Evolutionary conservation across 2,329 filamentous ascomycete genomes (phyloP).

Genomic region (Ramularia collo-cygni): DNA sequence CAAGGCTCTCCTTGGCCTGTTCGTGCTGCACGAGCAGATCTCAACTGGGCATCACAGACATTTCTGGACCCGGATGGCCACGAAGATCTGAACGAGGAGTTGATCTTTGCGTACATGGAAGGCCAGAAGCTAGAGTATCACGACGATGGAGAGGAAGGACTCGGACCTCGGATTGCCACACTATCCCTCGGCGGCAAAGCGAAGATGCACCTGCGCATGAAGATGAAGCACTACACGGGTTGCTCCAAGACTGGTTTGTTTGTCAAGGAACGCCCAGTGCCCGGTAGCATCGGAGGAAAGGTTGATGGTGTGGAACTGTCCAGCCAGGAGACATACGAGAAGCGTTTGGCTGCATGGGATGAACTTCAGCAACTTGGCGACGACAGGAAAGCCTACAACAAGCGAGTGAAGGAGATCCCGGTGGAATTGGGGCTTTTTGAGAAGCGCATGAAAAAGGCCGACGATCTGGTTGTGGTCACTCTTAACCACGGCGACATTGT

Average conservation of each 20-base stretch:
- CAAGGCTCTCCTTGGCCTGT: conserved; percentile 42
- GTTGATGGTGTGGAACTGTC: conserved; percentile 4
- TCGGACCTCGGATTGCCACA: conserved; percentile 57
- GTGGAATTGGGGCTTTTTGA: conserved; percentile 32
- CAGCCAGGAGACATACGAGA: conserved; percentile 25
- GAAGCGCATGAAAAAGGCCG: conserved; percentile 27
- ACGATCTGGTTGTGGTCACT: conserved; percentile 37
- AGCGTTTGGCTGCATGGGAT: conserved; percentile 29
- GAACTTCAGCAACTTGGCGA: conserved; percentile 22
- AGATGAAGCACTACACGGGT: conserved; percentile 42
- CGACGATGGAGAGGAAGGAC: conserved; percentile 58
- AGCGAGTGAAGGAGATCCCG: conserved; percentile 28
- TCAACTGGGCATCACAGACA: conserved; percentile 49
- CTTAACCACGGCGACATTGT: conserved; percentile 59
- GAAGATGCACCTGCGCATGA: conserved; percentile 53
- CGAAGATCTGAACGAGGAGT: conserved; percentile 55
- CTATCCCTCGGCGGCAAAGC: conserved; percentile 54
- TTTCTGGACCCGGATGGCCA: conserved; percentile 29
- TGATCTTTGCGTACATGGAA: conserved; percentile 58
- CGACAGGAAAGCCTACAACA: conserved; percentile 20
- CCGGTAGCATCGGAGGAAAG: conserved; percentile 12
- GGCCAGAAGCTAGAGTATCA: conserved; percentile 57
- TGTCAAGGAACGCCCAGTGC: conserved; percentile 26
- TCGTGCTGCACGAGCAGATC: conserved; percentile 43
- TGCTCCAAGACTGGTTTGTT: conserved; percentile 30